Conservation (phyloP, 2,329 filamentous ascomycete species). For the Sporothrix pallida region DNA sequence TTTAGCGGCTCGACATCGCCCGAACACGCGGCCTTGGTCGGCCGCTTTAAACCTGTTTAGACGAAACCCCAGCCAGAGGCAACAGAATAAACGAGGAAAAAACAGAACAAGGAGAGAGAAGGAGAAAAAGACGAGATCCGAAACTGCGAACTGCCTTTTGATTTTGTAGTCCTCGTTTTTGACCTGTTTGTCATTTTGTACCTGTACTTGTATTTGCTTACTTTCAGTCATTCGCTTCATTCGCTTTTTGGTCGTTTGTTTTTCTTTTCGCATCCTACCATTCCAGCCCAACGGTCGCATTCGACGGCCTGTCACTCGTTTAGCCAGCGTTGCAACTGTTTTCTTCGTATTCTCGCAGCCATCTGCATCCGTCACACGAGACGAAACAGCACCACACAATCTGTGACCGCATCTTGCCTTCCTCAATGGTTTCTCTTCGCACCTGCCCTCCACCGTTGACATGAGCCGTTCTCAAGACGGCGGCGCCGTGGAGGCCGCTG, state of each 20-base stretch:
- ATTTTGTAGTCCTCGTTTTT: neutral
- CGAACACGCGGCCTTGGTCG: conserved; percentile 21
- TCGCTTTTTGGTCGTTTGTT: neutral
- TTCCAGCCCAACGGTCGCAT: neutral
- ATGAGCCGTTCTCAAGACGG: conserved; percentile 27
- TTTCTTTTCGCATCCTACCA: neutral
- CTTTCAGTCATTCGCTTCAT: conserved; percentile 1
- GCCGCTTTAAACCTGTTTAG: conserved; percentile 23
- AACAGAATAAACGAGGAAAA: neutral
- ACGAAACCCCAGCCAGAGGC: conserved; percentile 3
- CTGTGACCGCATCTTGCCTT: neutral
- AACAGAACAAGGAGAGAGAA: neutral
- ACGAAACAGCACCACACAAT: neutral
- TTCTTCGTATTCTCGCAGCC: neutral
- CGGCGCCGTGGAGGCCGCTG: conserved; percentile 1
- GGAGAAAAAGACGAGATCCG: neutral
- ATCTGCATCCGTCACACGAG: neutral
- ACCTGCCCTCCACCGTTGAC: neutral
- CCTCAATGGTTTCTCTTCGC: neutral
- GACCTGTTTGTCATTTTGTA: neutral
- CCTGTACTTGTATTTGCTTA: neutral
- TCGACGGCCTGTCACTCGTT: conserved; percentile 18
- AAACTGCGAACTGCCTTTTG: neutral
- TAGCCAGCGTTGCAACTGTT: neutral
- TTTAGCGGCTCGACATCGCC: conserved; percentile 16